Evolutionary conservation across 139 green algal genomes (phyloP), one percentile per base, ranked within the genome.

Genomic region (Spirogloea muscicola): DNA sequence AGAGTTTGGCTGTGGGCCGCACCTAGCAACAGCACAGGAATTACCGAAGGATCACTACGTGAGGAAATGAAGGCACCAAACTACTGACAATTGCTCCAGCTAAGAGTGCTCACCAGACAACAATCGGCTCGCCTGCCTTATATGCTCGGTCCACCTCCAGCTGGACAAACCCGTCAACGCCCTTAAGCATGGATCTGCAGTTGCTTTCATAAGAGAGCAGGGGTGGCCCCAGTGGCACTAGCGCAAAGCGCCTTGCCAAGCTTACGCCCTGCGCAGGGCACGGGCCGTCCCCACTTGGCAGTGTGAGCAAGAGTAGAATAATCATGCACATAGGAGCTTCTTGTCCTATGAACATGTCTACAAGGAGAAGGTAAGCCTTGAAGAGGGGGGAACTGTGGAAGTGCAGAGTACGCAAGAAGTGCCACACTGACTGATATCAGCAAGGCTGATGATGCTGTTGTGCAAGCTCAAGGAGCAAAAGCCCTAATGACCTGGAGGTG

Each of bases 1-100:
- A 37, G 40, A 77, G 86, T 97, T 97, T 62, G 93, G 92, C 86
- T 97, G 91, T 3, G 93, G 93, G 0, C 93, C 93, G 75, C 92
- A 97, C 75, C 75, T 82, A 68, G 10, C n/a, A n/a, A n/a, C n/a
- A n/a, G 18, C 16, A 65, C 29, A 65, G 16, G 27, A 49, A 65
- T 65, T n/a, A n/a, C n/a, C n/a, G n/a, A n/a, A n/a, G n/a, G n/a
- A n/a, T n/a, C n/a, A n/a, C n/a, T n/a, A n/a, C n/a, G n/a, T n/a
- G n/a, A n/a, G n/a, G n/a, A n/a, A n/a, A n/a, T n/a, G n/a, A n/a
- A n/a, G n/a, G n/a, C n/a, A n/a, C n/a, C n/a, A n/a, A n/a, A n/a
- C n/a, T n/a, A n/a, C n/a, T n/a, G n/a, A n/a, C n/a, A n/a, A n/a
- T n/a, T n/a, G n/a, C n/a, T n/a, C n/a, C n/a, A n/a, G n/a, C 18